Conservation (phyloP, 139 green algal species). For the Eudorina sp. region DNA sequence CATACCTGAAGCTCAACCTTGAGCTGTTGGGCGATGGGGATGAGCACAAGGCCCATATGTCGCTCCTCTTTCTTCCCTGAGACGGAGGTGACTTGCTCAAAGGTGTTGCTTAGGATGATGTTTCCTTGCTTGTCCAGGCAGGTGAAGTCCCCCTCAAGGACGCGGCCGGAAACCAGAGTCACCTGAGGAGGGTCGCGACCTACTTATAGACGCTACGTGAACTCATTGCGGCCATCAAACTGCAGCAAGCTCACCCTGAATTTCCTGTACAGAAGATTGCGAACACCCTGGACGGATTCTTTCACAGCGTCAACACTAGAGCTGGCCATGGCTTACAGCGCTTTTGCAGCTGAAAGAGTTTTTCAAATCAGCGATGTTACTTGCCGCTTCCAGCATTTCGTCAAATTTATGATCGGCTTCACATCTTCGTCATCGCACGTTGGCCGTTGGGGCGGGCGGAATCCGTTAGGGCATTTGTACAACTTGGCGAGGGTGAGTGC, state of each 20-base stretch:
- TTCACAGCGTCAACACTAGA: background rate
- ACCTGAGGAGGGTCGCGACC: slow-evolving; percentile 51
- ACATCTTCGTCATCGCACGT: no score
- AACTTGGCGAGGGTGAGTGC: no score
- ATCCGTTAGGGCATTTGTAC: no score
- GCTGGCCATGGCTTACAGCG: background rate
- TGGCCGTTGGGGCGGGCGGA: no score
- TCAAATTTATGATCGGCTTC: no score
- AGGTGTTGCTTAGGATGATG: slow-evolving; percentile 72
- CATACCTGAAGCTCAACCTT: slow-evolving; percentile 53
- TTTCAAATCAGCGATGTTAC: no score
- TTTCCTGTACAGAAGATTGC: background rate
- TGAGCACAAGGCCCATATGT: slow-evolving; percentile 58
- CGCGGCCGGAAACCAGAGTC: slow-evolving; percentile 60
- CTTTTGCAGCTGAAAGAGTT: no score
- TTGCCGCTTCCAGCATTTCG: no score
- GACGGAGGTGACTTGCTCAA: slow-evolving; percentile 22
- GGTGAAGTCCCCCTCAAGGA: slow-evolving; percentile 62
- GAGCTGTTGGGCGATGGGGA: slow-evolving; percentile 53
- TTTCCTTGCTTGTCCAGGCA: slow-evolving; percentile 81
- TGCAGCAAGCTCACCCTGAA: background rate
- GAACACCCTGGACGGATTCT: slow-evolving; percentile 4
- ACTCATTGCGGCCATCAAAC: background rate
- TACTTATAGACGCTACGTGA: background rate
- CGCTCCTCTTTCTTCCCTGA: slow-evolving; percentile 16